A percentile compares a stretch with the other conserved stretches of the same genome.
Conservation (phyloP, 2,329 filamentous ascomycete genomes). For the Sclerotinia minor region DNA sequence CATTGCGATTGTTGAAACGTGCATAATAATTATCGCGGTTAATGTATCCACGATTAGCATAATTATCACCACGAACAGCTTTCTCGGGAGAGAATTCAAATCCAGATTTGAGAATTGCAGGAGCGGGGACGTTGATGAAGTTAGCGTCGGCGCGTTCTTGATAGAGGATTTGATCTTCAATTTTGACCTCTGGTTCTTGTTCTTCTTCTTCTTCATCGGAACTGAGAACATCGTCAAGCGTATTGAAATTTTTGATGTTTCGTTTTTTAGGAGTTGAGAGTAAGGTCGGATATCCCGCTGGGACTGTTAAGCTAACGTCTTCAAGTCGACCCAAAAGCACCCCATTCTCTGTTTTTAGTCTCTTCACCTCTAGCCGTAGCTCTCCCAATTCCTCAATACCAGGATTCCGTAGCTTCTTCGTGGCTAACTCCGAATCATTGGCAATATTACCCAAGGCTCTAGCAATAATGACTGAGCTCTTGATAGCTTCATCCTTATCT, state of each 20-base stretch:
- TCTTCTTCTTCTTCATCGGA: not conserved
- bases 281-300: not conserved
- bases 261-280: not conserved
- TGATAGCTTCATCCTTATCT: constrained; percentile 30
- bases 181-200: not conserved
- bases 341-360: constrained; percentile 30
- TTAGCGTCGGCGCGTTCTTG: constrained; percentile 24
- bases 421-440: not conserved
- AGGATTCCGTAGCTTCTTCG: not conserved
- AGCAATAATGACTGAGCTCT: constrained; percentile 27
- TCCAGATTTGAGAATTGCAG: constrained; percentile 33
- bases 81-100: constrained; percentile 26
- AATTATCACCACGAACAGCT: constrained; percentile 30
- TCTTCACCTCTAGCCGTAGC: constrained; percentile 31
- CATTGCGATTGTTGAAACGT: not conserved
- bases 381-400: constrained; percentile 22
- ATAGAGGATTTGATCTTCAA: constrained; percentile 13
- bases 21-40: constrained; percentile 4
- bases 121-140: constrained; percentile 28
- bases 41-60: constrained; percentile 11
- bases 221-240: constrained; percentile 8
- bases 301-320: not conserved
- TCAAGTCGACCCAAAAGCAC: constrained; percentile 18
- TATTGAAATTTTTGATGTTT: constrained; percentile 5
- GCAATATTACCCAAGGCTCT: constrained; percentile 18